Conservation (phyloP, 805 yeast genomes). For the Diddensiella santjacobensis region DNA sequence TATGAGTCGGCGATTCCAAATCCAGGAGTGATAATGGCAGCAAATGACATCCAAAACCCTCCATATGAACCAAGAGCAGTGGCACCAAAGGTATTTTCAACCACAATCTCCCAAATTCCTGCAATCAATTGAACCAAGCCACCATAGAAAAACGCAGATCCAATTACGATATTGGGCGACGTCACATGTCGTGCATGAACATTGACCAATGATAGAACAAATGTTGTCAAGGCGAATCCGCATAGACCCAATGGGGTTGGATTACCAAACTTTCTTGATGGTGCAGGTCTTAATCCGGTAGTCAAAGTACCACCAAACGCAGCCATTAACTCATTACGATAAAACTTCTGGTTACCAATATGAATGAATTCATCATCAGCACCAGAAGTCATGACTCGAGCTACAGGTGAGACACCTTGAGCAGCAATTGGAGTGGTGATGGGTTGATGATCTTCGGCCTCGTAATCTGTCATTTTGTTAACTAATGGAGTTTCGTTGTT, state of each 20-base stretch:
- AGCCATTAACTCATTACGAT: conserved; percentile 40
- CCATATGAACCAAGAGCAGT: conserved; percentile 62
- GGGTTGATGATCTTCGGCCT: not conserved
- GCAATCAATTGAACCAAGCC: conserved; percentile 58
- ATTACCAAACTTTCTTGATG: conserved; percentile 58
- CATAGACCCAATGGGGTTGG: conserved; percentile 64
- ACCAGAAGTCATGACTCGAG: conserved; percentile 21
- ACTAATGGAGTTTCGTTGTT: not conserved
- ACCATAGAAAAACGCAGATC: conserved; percentile 59
- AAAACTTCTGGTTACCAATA: conserved; percentile 69
- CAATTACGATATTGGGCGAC: conserved; percentile 52
- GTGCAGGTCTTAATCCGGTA: conserved; percentile 60
- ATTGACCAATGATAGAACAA: conserved; percentile 54
- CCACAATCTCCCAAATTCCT: conserved; percentile 62
- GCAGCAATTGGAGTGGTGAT: not conserved
- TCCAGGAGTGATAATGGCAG: conserved; percentile 53
- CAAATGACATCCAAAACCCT: conserved; percentile 66
- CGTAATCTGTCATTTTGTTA: conserved; percentile 1
- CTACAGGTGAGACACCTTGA: conserved; percentile 1
- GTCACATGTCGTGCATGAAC: conserved; percentile 52
- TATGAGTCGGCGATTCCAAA: conserved; percentile 61
- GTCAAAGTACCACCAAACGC: conserved; percentile 72
- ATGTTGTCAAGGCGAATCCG: conserved; percentile 61
- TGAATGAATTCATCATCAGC: conserved; percentile 48
- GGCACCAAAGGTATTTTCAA: conserved; percentile 66